Conservation (phyloP, 768 basidiomycete species). For the Suillus spraguei region DNA sequence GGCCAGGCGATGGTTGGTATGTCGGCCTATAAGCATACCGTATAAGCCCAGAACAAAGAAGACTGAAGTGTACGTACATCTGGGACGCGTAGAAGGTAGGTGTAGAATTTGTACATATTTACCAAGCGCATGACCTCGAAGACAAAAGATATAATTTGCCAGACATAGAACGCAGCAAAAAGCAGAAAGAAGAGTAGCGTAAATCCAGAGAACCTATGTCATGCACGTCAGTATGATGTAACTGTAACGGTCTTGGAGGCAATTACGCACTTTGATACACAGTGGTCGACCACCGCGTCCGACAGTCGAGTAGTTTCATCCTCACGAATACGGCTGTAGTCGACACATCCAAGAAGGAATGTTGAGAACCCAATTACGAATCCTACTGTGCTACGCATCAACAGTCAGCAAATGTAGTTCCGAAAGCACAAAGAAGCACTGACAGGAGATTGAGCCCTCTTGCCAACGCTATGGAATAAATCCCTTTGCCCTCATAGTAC, state of each 20-base stretch:
- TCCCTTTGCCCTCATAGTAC: slow-evolving; percentile 97
- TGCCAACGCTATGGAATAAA: slow-evolving; percentile 91
- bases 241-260: neutral
- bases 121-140: slow-evolving; percentile 76
- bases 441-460: slow-evolving; percentile 94
- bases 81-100: slow-evolving; percentile 89
- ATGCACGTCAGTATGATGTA: slow-evolving; percentile 19
- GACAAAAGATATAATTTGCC: slow-evolving; percentile 83
- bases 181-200: slow-evolving; percentile 82
- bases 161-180: slow-evolving; percentile 86
- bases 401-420: slow-evolving; percentile 24
- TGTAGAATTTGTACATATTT: slow-evolving; percentile 97
- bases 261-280: slow-evolving; percentile 74
- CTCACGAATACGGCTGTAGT: slow-evolving; percentile 79
- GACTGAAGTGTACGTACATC: slow-evolving; percentile 60
- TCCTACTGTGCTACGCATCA: slow-evolving; percentile 78
- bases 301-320: slow-evolving; percentile 70
- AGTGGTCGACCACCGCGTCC: slow-evolving; percentile 81
- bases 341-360: slow-evolving; percentile 92
- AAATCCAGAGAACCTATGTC: slow-evolving; percentile 75
- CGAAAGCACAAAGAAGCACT: slow-evolving; percentile 40
- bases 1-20: slow-evolving; percentile 98
- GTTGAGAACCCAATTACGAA: slow-evolving; percentile 99
- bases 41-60: slow-evolving; percentile 11
- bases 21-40: slow-evolving; percentile 68